Base-by-base conservation (phyloP, 768 basidiomycete species). In the Leccinellum rugosiceps region DNA sequence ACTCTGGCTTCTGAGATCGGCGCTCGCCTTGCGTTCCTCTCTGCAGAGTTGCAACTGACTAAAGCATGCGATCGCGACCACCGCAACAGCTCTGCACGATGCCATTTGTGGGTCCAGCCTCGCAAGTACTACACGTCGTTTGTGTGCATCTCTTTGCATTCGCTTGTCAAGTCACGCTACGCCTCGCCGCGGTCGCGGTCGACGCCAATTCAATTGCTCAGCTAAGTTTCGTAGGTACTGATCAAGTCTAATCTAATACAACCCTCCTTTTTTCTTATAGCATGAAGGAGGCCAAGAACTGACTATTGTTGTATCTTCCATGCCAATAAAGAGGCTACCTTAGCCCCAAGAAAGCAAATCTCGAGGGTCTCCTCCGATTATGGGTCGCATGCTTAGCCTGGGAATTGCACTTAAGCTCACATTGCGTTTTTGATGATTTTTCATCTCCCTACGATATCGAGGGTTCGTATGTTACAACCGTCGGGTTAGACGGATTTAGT, bases 221-320 rank as follows among this genome's bases (percentile, higher is more conserved):
- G 35, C 35, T 38, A 38, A 15, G 30, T 52, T 3, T 30, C 3
- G 7, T 17, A 15, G 30, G 19, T 17, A n/a, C 51, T 14, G 46
- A 55, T 26, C 28, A n/a, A 52, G 21, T 60, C 47, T 35, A 43
- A 60, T 52, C 58, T 34, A 43, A 46, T 21, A 6, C 19, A 9
- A 44, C 19, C 25, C 61, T 17, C 30, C 8, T 30, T 7, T 14
- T 23, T 7, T 38, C 34, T 34, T 7, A 32, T 14, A 34, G 28
- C 7, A 8, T 7, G 4, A 44, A 46, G 50, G 19, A 17, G 32
- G 9, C n/a, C 7, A 28, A 21, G 43, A 43, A 13, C 28, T 23
- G 11, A 5, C 31, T 45, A 28, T n/a, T 23, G 34, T 11, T 50
- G 8, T 38, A 5, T 17, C 25, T 10, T 21, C 31, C 23, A 10